A percentile compares a stretch with the other conserved stretches of the same genome.
These are phyloP conservation scores for Verticillium isaacii DNA, from an alignment of 2,329 filamentous ascomycete genomes.

Conservation along the genomic window DNA sequence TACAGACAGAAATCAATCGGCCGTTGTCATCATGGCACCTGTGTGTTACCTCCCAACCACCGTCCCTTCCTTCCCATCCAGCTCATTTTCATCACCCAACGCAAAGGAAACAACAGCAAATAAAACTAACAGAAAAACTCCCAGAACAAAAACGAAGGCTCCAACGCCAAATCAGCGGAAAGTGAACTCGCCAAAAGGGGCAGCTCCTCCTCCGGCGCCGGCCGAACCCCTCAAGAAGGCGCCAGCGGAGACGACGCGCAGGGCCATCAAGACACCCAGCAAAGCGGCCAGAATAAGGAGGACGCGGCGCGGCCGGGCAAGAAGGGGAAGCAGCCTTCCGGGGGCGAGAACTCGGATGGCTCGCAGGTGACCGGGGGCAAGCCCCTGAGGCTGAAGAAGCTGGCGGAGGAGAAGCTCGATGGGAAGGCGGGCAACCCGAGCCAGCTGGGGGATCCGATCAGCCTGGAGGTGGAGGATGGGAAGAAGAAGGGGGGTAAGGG, in stretches of 20 bases:
- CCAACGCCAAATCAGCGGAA: not conserved
- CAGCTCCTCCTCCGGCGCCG: not conserved
- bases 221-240: not conserved
- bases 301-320: not conserved
- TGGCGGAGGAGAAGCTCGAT: slow-evolving; percentile 18
- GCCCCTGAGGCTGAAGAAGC: slow-evolving; percentile 10
- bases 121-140: not conserved
- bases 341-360: slow-evolving; percentile 11
- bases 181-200: not conserved
- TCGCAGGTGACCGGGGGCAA: slow-evolving; percentile 5
- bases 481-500: slow-evolving; percentile 13
- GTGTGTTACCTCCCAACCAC: not conserved
- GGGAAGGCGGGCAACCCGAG: slow-evolving; percentile 27
- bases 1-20: not conserved
- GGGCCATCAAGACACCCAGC: not conserved
- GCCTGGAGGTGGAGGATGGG: slow-evolving; percentile 28
- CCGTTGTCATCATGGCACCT: not conserved
- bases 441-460: slow-evolving; percentile 33
- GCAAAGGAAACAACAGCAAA: not conserved
- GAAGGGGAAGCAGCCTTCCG: not conserved
- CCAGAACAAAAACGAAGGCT: not conserved
- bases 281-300: not conserved
- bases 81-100: not conserved
- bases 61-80: not conserved
- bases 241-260: not conserved